Evolutionary conservation across 108 stramenopile species (phyloP).

Genomic region (Chaetoceros tenuissimus): DNA sequence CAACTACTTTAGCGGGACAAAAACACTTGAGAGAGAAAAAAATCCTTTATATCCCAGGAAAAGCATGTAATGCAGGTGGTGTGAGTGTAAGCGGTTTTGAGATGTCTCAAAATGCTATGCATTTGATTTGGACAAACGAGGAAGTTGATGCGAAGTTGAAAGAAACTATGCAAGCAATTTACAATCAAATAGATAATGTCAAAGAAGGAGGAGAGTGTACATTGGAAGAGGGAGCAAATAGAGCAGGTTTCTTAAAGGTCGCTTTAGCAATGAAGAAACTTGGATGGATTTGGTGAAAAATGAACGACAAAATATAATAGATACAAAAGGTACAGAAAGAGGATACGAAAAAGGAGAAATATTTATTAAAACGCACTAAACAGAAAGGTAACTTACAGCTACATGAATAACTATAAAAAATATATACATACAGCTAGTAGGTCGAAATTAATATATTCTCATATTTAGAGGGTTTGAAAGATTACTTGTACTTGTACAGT

Average conservation of each 20-base stretch:
- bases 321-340: too few species aligned
- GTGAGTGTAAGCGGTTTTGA: conserved; percentile 74
- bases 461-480: too few species aligned
- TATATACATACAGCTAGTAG: too few species aligned
- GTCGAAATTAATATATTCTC: too few species aligned
- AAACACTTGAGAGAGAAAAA: conserved; percentile 36
- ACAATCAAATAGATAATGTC: conserved; percentile 47
- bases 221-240: conserved; percentile 79
- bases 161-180: conserved; percentile 71
- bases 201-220: conserved; percentile 33
- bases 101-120: conserved; percentile 79
- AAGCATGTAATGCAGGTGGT: conserved; percentile 81
- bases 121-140: conserved; percentile 53
- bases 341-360: too few species aligned
- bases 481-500: too few species aligned
- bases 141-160: conserved; percentile 67
- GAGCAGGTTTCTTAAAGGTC: conserved; percentile 74
- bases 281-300: conserved; percentile 51
- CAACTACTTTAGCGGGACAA: conserved; percentile 56
- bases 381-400: too few species aligned
- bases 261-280: conserved; percentile 66
- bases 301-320: too few species aligned
- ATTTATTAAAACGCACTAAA: too few species aligned
- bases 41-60: conserved; percentile 65
- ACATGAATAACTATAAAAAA: too few species aligned